phyloP scores from a whole-genome alignment of 2,329 filamentous ascomycete species.

The Pseudogymnoascus sp. region DNA sequence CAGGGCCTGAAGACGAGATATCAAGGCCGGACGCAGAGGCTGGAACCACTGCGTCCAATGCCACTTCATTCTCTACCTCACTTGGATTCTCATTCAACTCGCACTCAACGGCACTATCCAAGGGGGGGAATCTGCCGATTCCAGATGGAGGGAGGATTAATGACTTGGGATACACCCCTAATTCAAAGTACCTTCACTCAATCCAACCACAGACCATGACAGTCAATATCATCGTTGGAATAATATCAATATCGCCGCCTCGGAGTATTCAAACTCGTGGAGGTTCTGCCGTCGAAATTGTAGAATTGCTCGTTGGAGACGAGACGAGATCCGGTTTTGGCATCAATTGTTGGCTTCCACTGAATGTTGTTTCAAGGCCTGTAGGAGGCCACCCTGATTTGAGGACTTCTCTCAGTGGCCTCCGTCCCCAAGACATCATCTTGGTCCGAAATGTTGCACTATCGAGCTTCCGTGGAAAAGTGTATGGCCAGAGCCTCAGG shows the following conservation, averaged over 20 bases:
- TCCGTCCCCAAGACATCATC: conserved; percentile 69
- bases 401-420: conserved; percentile 29
- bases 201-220: conserved; percentile 76
- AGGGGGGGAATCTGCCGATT: conserved; percentile 9
- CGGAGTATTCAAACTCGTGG: conserved; percentile 62
- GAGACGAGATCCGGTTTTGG: conserved; percentile 75
- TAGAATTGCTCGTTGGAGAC: conserved; percentile 77
- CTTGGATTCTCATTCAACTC: conserved; percentile 22
- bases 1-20: neutral
- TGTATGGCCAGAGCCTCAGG: conserved; percentile 78
- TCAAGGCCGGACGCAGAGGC: conserved; percentile 20
- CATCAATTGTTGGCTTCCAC: conserved; percentile 73
- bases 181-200: conserved; percentile 53
- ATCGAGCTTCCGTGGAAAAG: conserved; percentile 64
- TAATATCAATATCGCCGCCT: conserved; percentile 64
- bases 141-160: conserved; percentile 39
- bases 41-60: conserved; percentile 32
- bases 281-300: conserved; percentile 54
- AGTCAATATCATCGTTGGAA: conserved; percentile 70
- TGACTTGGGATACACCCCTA: conserved; percentile 64
- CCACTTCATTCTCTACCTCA: conserved; percentile 25
- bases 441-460: conserved; percentile 74
- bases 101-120: conserved; percentile 20
- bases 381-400: conserved; percentile 20
- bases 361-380: conserved; percentile 47